Evolutionary conservation across 495 filamentous ascomycete species (phyloP).

Genomic region (Bacidia rubella): DNA sequence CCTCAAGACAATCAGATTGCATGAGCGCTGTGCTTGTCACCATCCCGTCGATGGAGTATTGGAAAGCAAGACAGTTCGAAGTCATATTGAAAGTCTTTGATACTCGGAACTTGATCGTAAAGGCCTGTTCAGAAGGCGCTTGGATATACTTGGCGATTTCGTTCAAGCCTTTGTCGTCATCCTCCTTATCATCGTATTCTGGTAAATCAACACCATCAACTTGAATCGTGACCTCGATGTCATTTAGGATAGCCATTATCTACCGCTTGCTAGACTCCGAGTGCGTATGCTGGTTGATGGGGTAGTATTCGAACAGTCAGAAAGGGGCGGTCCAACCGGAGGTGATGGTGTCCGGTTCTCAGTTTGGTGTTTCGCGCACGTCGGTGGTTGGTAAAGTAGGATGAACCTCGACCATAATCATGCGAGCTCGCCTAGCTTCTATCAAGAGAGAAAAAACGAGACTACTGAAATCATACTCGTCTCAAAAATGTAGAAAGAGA

Average conservation of each 20-base stretch:
- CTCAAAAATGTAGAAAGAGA: no score
- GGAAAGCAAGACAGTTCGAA: not conserved
- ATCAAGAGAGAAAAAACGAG: no score
- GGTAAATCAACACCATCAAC: not conserved
- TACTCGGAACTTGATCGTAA: not conserved
- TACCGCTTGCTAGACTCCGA: no score
- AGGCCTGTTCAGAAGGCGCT: not conserved
- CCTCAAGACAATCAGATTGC: not conserved
- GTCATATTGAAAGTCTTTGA: not conserved
- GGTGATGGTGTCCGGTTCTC: no score
- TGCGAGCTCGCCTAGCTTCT: no score
- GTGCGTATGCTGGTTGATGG: no score
- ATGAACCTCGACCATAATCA: no score
- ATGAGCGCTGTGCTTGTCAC: not conserved
- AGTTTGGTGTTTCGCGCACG: no score
- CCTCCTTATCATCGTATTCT: constrained; percentile 5
- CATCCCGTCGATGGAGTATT: not conserved
- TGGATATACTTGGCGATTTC: constrained; percentile 2
- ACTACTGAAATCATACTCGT: no score
- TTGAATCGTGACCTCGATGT: not conserved
- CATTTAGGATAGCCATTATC: constrained; percentile 6
- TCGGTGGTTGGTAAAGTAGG: no score
- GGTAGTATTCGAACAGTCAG: no score
- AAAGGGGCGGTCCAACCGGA: no score
- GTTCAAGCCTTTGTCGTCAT: not conserved